Evolutionary conservation across 495 filamentous ascomycete genomes (phyloP).

Genomic region (Wilcoxina mikolae): DNA sequence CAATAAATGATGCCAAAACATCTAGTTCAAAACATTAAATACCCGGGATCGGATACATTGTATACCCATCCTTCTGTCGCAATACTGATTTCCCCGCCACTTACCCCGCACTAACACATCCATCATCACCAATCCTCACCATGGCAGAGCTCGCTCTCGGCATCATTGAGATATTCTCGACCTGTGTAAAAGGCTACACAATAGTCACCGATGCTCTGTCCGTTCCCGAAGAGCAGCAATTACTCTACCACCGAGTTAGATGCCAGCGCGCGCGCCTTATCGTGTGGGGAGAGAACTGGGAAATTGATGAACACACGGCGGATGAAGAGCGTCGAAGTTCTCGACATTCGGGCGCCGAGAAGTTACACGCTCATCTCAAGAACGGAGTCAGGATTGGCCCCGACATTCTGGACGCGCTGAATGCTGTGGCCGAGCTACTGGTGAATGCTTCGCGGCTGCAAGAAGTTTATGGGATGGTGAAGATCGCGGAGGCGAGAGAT

Average conservation of each 20-base stretch:
- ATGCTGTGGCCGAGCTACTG: background rate
- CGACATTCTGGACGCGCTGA: background rate
- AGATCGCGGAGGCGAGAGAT: background rate
- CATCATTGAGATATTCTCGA: background rate
- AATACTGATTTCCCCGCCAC: no score
- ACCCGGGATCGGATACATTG: no score
- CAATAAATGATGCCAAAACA: no score
- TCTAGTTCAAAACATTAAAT: no score
- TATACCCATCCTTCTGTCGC: no score
- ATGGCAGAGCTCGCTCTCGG: background rate
- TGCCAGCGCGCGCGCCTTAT: background rate
- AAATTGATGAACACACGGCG: background rate
- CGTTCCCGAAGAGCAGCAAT: background rate
- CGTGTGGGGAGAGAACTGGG: constrained; percentile 4
- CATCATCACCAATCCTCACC: background rate
- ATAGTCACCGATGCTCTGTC: background rate
- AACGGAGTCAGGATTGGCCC: background rate
- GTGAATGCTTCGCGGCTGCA: background rate
- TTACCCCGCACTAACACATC: background rate
- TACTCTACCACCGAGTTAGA: background rate
- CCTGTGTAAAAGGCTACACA: background rate
- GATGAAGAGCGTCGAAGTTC: background rate
- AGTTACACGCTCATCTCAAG: background rate
- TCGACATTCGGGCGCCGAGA: background rate
- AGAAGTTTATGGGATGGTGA: background rate